Conservation (phyloP, 2,329 filamentous ascomycete genomes). For the Apiospora saccharicola region DNA sequence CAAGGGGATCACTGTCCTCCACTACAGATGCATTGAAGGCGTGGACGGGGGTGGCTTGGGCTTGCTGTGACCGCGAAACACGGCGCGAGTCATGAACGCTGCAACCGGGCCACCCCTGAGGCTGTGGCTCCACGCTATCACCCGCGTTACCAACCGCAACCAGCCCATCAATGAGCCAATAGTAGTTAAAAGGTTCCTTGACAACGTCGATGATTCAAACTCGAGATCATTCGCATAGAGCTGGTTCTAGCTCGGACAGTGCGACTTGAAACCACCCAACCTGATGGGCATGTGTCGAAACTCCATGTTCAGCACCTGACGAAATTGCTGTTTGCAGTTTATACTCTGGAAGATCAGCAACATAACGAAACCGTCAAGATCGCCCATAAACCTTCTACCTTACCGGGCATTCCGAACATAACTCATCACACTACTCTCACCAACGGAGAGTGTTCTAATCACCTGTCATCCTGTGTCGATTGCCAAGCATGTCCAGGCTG, state of each 20-base stretch:
- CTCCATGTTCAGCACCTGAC: background rate
- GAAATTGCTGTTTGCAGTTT: background rate
- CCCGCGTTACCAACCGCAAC: background rate
- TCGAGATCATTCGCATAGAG: background rate
- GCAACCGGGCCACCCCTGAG: background rate
- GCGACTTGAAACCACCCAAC: background rate
- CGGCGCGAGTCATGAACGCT: slow-evolving; percentile 4
- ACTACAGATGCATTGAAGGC: background rate
- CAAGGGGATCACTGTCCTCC: slow-evolving; percentile 1
- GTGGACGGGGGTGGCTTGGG: slow-evolving; percentile 1
- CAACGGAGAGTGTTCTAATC: background rate
- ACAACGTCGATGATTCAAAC: background rate
- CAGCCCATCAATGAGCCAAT: background rate
- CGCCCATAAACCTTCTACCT: background rate
- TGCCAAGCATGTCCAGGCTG: background rate
- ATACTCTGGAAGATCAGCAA: background rate
- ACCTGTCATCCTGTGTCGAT: background rate
- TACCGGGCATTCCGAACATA: background rate
- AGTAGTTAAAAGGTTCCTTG: background rate
- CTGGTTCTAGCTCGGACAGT: background rate
- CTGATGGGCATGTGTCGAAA: background rate
- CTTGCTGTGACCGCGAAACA: background rate
- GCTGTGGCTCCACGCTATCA: background rate
- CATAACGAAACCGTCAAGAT: background rate
- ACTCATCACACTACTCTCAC: background rate